Evolutionary conservation across 116 monocot species (phyloP), one percentile per base, ranked within the genome.

Genomic region (Papilionanthe hybrid): DNA sequence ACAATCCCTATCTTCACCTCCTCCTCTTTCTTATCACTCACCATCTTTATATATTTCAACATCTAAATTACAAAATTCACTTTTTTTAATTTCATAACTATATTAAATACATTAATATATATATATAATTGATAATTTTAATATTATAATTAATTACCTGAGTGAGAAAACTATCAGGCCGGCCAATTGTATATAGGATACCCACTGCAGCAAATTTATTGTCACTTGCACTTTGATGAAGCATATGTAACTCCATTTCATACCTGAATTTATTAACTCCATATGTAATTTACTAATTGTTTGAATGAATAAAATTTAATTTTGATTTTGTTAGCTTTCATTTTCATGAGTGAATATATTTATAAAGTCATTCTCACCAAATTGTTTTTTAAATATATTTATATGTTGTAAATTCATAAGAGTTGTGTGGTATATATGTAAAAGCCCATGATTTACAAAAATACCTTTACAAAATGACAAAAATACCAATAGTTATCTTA

Each of bases 191-290:
- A 82, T 87, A 85, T 15, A 89, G 75, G 20, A 79, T 74, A 5
- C 77, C 79, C 0, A 89, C 72, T 5, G 86, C 89, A 3, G 84
- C 86, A 12, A 79, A 77, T 23, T 86, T 82, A 7, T 75, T 69
- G 27, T 86, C 77, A 17, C 23, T 23, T 6, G 53, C 72, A 22
- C 77, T 77, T 49, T 79, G 65, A 55, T 89, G 86, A 15, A 89
- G 86, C 79, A 89, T 82, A 73, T 89, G 89, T 60, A 89, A 17
- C 79, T 89, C 89, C 72, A 84, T 0, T 0, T 75, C 20, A 43
- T 78, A 88, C 79, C 88, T 87, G 55, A 17, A 53, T 53, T 53
- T 4, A 53, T 53, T 17, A 4, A 15, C 3, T 37, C 37, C 37
- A 37, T 37, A 37, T 37, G 17, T 53, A 15, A 15, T 10, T 49